Evolutionary conservation across 2,329 filamentous ascomycete species (phyloP), one percentile per base, ranked within the genome.

Genomic region (Coleophoma eucalyptorum): DNA sequence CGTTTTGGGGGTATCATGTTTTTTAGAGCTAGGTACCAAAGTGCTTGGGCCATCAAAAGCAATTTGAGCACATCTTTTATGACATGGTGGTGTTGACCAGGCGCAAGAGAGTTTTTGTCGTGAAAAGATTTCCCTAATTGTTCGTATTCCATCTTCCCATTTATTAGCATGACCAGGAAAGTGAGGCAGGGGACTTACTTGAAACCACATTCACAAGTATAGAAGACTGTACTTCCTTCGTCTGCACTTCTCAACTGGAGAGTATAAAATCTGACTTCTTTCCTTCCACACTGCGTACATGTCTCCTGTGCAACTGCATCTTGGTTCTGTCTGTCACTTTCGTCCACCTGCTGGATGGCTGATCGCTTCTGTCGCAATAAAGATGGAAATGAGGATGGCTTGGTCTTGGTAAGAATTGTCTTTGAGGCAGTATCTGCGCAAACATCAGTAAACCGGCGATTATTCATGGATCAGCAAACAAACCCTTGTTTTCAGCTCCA

Each of bases 181-280:
- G 26, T 8, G 10, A 5, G 13, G 19, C 5, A 45, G 21, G 18
- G 5, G 34, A 69, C 84, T 61, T 80, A 92, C 87, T 88, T 92
- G 71, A 90, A 76, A 52, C 90, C 89, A 67, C 92, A 97, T 51
- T 91, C 84, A 72, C 92, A 97, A 53, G 79, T 86, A 72, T 90
- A 96, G 65, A 97, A 95, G 49, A 96, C 83, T 1, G 93, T 97
- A 58, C 87, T 90, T 54, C 94, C 94, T 81, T 97, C 93, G 68
- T 99, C 94, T 49, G 93, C 94, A 75, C 91, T 86, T 61, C 93
- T 86, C 62, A 96, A 74, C 68, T 99, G 94, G 54, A 90, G 83
- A 3, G 87, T 87, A 46, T 90, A 88, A 68, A 86, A 97, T 61
- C 84, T 87, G 69, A 97, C 90, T 66, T 96, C 86, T 48, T 84